A percentile compares a stretch with the other conserved stretches of the same genome.
Conservation (phyloP, 2,329 filamentous ascomycete species). For the Teratosphaeria epicoccoides region DNA sequence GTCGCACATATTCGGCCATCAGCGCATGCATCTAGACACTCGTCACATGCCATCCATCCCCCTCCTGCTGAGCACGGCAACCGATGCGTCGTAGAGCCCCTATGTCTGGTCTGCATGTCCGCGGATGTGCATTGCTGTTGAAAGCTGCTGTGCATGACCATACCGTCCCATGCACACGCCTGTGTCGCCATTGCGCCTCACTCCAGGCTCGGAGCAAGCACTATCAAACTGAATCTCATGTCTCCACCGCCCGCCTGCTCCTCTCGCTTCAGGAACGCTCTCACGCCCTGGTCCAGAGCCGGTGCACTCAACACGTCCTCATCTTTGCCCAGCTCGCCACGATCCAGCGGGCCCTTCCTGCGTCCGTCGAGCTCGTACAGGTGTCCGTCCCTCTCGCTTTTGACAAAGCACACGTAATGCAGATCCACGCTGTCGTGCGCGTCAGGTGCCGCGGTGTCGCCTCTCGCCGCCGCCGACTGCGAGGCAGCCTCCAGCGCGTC, state of each 20-base stretch:
- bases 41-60: not conserved
- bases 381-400: constrained; percentile 52
- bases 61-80: not conserved
- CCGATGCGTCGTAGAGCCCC: too few species aligned
- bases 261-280: constrained; percentile 50
- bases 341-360: constrained; percentile 61
- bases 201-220: constrained; percentile 46
- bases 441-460: constrained; percentile 67
- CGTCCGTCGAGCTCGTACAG: constrained; percentile 75
- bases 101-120: too few species aligned
- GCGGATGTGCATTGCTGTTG: too few species aligned
- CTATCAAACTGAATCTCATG: constrained; percentile 53
- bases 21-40: not conserved
- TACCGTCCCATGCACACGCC: not conserved
- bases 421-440: constrained; percentile 78
- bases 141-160: not conserved
- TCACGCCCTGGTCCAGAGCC: constrained; percentile 61
- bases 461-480: constrained; percentile 60
- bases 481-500: constrained; percentile 68
- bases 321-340: constrained; percentile 35
- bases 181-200: constrained; percentile 24
- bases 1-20: not conserved
- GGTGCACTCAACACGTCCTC: constrained; percentile 52
- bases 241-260: constrained; percentile 45
- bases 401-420: constrained; percentile 93